Base-by-base conservation (phyloP, 2,329 filamentous ascomycete genomes). In the Coniochaeta prunicola region DNA sequence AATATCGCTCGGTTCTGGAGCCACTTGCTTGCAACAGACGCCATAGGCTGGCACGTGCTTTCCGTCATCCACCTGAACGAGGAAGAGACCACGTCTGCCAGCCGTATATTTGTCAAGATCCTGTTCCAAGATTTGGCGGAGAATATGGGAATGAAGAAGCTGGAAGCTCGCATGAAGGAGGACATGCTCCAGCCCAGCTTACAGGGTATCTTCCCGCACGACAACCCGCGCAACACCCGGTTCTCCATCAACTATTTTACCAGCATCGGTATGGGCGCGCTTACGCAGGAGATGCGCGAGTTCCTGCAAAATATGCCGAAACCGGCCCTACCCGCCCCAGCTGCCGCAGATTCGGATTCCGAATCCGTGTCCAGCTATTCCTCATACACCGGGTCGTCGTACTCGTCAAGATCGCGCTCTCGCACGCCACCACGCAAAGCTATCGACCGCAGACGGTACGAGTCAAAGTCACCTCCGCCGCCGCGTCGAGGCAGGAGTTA, bases 201-300 rank as follows among this genome's bases (percentile, higher is more conserved):
- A 60, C 85, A 88, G 40, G 93, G 93, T 31, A 77, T 99, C 48
- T 97, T 99, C 80, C 94, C 94, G 0, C 88, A 80, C 61, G 92
- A 97, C 71, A 91, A 92, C 68, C 85, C 92, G 26, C 87, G 90
- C 69, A 94, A 97, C 74, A 92, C 92, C 40, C 87, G 93, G 58
- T 99, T 99, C 79, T 91, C 92, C 56, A 96, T 99, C 86, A 99
- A 99, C 76, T 99, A 97, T 80, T 97, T 99, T 73, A 99, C 94
- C 10, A 94, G 92, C 68, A 96, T 99, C 67, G 92, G 92, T 60
- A 96, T 99, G 90, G 94, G 94, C 70, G 86, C 85, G 26, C 81
- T 99, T 62, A 99, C 94, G 1, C 94, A 99, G 70, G 90, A 92
- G 64, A 96, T 97, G 91, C 87, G 94, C 72, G 91, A 96, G 68